Base-by-base conservation (phyloP, 257 asterid genomes). In the Solanum piurae region DNA sequence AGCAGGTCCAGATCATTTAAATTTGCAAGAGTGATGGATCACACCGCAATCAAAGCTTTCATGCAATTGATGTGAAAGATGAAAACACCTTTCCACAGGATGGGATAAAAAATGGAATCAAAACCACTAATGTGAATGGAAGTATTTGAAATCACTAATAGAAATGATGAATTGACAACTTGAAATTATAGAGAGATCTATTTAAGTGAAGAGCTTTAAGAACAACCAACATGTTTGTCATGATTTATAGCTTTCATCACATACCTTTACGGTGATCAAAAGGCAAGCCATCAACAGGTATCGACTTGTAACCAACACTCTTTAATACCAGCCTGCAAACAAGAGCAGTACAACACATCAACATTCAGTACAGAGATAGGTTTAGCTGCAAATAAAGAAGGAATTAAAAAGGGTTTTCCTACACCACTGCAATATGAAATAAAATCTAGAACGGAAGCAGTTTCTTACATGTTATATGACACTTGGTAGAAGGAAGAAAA, bases 231-330 rank as follows among this genome's bases (percentile, higher is more conserved):
- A 46, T 1, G 27, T 16, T 5, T 27, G 42, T 9, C 27, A 27
- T 80, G 40, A 80, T 80, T 31, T 49, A 55, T 20, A 49, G 42
- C 29, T 76, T 76, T 76, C 83, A 40, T 40, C 83, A 49, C 69
- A 82, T 82, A 82, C 86, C 99, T 89, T 89, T 92, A 88, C 89
- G 66, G 83, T 87, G 90, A 92, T 95, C 96, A 88, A 97, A 95
- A 71, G 98, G 98, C 85, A 97, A 92, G 83, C 94, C 95, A 86
- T 92, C 96, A 88, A 94, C 92, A 77, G 94, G 92, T 58, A 93
- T 93, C 75, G 98, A 95, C 91, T 95, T 97, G 91, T 96, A 95
- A 72, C 99, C 99, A 76, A 96, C 93, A 87, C 99, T 96, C 93
- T 97, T 97, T 94, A 95, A 87, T 44, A 91, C 94, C 91, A 93